Evolutionary conservation across 305 asterid species (phyloP).

Genomic region (Coffea humblotiana): DNA sequence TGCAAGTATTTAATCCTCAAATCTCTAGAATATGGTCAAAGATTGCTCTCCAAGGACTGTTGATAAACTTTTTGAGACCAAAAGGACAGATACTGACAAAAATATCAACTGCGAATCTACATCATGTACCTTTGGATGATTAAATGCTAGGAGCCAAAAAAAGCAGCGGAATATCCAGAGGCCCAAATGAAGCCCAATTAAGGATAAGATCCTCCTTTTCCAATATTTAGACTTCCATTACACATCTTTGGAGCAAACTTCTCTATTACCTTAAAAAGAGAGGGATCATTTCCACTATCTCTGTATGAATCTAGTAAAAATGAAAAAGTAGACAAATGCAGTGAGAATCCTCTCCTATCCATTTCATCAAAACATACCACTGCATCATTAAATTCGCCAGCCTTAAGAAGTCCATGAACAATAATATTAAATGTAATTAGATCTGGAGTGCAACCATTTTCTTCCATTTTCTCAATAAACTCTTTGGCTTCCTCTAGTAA

Average conservation of each 20-base stretch:
- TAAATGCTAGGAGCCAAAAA: no score
- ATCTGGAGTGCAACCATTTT: constrained; percentile 21
- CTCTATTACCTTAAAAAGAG: not conserved
- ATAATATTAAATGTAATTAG: constrained; percentile 24
- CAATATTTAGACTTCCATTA: no score
- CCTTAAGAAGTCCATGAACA: constrained; percentile 27
- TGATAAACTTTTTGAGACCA: no score
- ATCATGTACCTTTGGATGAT: no score
- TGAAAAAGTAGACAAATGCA: constrained; percentile 17
- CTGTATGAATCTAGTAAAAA: not conserved
- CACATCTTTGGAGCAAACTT: not conserved
- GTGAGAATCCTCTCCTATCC: constrained; percentile 17
- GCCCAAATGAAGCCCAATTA: no score
- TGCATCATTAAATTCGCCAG: constrained; percentile 21
- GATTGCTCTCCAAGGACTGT: no score
- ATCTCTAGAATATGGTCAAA: no score
- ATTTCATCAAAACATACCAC: constrained; percentile 16
- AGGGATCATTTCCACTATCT: not conserved
- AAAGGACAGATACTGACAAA: no score
- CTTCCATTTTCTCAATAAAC: constrained; percentile 19
- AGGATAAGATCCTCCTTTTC: no score
- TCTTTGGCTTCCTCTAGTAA: constrained; percentile 24
- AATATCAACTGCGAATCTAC: no score
- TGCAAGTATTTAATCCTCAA: no score
- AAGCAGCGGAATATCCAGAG: no score